A percentile compares a stretch with the other conserved stretches of the same genome.
These are phyloP conservation scores for Pleurotus tuoliensis DNA, from an alignment of 768 basidiomycete genomes.

Conservation along the genomic window DNA sequence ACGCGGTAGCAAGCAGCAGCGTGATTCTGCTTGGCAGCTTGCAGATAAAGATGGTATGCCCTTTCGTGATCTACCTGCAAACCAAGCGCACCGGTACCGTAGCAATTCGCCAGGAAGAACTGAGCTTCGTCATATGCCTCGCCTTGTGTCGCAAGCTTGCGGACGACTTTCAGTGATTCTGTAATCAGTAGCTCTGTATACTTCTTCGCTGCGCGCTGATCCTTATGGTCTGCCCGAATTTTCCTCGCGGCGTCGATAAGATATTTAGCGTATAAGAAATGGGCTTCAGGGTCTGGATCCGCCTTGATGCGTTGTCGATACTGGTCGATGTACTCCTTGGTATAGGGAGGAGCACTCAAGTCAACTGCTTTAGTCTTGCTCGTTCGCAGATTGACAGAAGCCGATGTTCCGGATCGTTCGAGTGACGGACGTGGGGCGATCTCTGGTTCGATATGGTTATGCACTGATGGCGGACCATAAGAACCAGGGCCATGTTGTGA, in stretches of 20 bases:
- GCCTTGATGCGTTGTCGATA: slow-evolving; percentile 96
- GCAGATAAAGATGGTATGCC: slow-evolving; percentile 94
- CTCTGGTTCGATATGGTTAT: slow-evolving; percentile 35
- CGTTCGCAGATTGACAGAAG: slow-evolving; percentile 53
- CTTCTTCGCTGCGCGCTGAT: slow-evolving; percentile 82
- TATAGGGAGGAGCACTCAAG: slow-evolving; percentile 80
- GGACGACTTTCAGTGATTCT: slow-evolving; percentile 90
- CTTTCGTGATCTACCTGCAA: slow-evolving; percentile 96
- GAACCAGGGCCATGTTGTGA: slow-evolving; percentile 20
- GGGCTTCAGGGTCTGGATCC: slow-evolving; percentile 97
- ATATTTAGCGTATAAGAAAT: slow-evolving; percentile 98
- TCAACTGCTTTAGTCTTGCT: slow-evolving; percentile 80
- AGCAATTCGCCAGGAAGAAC: slow-evolving; percentile 97
- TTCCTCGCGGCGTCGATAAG: slow-evolving; percentile 97
- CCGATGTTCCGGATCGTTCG: slow-evolving; percentile 53
- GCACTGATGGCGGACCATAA: slow-evolving; percentile 18
- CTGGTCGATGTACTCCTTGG: slow-evolving; percentile 95
- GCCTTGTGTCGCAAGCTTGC: slow-evolving; percentile 88
- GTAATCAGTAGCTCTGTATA: slow-evolving; percentile 84
- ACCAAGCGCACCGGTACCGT: slow-evolving; percentile 94
- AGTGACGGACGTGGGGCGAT: slow-evolving; percentile 56
- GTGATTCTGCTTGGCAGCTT: slow-evolving; percentile 97
- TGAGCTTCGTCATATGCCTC: slow-evolving; percentile 94
- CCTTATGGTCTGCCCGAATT: slow-evolving; percentile 67
- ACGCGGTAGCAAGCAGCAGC: slow-evolving; percentile 93